These are phyloP conservation scores for Sclerotinia subarctica DNA, from an alignment of 2,329 filamentous ascomycete species.

Conservation along the genomic window DNA sequence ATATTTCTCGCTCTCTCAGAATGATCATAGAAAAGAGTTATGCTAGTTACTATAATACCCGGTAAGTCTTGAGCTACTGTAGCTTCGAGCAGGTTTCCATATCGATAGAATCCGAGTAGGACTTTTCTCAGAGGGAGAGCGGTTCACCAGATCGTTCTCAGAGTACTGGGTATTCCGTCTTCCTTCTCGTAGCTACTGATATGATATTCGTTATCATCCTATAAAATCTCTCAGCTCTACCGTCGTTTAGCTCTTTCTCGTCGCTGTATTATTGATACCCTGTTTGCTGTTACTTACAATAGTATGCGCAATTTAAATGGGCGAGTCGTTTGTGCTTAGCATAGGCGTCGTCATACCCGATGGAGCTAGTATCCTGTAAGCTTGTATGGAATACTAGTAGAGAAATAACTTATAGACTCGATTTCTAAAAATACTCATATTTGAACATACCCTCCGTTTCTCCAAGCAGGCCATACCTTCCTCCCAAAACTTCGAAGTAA, in stretches of 20 bases:
- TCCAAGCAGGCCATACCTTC: no score
- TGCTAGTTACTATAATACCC: not conserved
- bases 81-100: not conserved
- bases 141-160: not conserved
- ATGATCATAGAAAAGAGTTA: not conserved
- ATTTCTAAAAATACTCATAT: no score
- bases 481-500: no score
- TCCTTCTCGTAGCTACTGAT: no score
- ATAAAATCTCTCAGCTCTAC: not conserved
- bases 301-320: not conserved
- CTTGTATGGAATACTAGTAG: not conserved
- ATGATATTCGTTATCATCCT: not conserved
- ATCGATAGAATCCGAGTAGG: rapidly evolving
- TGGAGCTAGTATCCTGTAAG: not conserved
- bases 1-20: rapidly evolving
- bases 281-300: not conserved
- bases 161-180: not conserved
- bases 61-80: no score
- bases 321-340: rapidly evolving
- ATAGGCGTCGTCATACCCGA: not conserved
- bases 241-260: no score
- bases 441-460: no score
- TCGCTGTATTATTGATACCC: not conserved
- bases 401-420: no score
- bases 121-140: not conserved